These are phyloP conservation scores for Glycine soja DNA, from an alignment of 306 rosid species.

Conservation along the genomic window DNA sequence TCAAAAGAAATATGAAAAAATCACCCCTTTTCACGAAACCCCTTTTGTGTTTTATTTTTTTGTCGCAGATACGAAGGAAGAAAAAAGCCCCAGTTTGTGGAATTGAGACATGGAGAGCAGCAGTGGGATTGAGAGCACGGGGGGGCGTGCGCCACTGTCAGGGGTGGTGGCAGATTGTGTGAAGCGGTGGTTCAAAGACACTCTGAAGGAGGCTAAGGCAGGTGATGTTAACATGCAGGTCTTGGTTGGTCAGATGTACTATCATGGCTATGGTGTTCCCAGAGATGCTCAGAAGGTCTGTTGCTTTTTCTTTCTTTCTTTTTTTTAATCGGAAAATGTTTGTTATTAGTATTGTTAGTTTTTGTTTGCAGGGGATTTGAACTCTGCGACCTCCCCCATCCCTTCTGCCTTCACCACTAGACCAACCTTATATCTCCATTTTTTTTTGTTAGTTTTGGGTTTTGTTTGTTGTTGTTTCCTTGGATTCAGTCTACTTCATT, in stretches of 20 bases:
- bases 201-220: conserved; percentile 83
- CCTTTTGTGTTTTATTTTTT: not conserved
- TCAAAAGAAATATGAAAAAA: not conserved
- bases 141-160: conserved; percentile 66
- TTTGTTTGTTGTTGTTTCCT: not conserved
- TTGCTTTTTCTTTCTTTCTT: too few species aligned
- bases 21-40: conserved; percentile 14
- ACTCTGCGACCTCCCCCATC: too few species aligned
- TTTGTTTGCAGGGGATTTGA: not conserved
- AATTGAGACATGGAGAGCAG: conserved; percentile 68
- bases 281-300: conserved; percentile 90
- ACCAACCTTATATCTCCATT: too few species aligned
- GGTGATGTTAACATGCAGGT: conserved; percentile 97
- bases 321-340: too few species aligned
- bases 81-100: conserved; percentile 20
- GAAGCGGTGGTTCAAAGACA: conserved; percentile 90
- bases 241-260: conserved; percentile 93
- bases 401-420: too few species aligned
- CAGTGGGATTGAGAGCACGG: conserved; percentile 46
- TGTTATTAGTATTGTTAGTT: not conserved
- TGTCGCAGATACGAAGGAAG: conserved; percentile 20
- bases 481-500: not conserved
- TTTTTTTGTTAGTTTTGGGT: too few species aligned
- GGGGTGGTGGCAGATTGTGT: conserved; percentile 89
- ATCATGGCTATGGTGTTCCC: conserved; percentile 84